Conservation (phyloP, 2,329 filamentous ascomycete species). For the Emergomyces orientalis region DNA sequence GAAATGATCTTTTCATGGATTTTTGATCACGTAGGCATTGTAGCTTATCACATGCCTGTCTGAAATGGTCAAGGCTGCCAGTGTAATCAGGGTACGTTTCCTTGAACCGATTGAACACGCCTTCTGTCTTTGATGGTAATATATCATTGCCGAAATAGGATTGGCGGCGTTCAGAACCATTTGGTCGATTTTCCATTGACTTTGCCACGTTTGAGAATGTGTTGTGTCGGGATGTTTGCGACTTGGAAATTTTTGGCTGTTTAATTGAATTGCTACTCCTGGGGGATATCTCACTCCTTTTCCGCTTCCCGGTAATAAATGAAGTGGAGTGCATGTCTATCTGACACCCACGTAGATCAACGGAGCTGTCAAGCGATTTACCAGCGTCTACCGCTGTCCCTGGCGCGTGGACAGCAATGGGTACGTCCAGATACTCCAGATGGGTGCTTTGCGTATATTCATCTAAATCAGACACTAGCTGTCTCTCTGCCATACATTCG, state of each 20-base stretch:
- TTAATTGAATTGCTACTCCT: neutral
- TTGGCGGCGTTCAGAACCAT: neutral
- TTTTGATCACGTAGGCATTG: constrained; percentile 25
- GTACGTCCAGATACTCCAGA: neutral
- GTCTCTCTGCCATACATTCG: constrained; percentile 3
- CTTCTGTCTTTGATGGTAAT: constrained; percentile 5
- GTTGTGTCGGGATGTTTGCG: neutral
- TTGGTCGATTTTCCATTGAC: neutral
- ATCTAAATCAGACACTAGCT: constrained; percentile 12
- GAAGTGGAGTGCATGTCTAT: neutral
- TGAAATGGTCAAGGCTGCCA: constrained; percentile 33
- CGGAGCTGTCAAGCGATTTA: neutral
- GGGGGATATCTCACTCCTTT: neutral
- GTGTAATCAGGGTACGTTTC: constrained; percentile 32
- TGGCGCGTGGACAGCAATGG: neutral
- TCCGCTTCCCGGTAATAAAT: neutral
- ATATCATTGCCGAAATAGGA: neutral
- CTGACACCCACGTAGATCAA: neutral
- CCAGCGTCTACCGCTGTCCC: neutral
- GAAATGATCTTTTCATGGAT: constrained; percentile 26
- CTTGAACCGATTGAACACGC: constrained; percentile 31
- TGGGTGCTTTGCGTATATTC: neutral
- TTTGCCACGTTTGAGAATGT: neutral
- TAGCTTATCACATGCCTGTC: constrained; percentile 30
- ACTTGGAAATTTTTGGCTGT: neutral